These are phyloP conservation scores for Leishmania amazonensis DNA, from an alignment of 208 protist species.

Conservation along the genomic window DNA sequence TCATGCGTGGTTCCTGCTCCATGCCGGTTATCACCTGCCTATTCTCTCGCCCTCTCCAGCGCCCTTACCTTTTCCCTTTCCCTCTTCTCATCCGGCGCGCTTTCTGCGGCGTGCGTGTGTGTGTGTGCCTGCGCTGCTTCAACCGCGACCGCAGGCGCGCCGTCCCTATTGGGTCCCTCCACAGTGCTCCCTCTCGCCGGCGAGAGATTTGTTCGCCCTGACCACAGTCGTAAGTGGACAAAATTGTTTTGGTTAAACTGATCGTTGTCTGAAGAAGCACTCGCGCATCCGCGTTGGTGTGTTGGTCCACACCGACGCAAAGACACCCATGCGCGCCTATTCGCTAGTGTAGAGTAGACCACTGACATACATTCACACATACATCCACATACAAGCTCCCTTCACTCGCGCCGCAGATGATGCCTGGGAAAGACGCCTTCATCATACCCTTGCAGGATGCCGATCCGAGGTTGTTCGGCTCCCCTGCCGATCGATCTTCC, in stretches of 20 bases:
- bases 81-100: background rate
- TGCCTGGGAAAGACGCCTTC: constrained; percentile 5
- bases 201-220: background rate
- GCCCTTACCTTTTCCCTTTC: constrained; percentile 1
- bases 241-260: background rate
- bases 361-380: background rate
- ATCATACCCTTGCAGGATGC: constrained; percentile 33
- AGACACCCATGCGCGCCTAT: background rate
- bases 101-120: background rate
- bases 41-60: background rate
- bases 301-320: background rate
- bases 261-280: background rate
- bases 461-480: constrained; percentile 19
- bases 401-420: background rate
- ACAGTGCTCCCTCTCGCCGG: background rate
- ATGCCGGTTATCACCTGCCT: background rate
- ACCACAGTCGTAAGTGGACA: background rate
- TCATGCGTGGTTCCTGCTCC: background rate
- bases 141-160: background rate
- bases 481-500: background rate
- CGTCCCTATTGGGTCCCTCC: background rate
- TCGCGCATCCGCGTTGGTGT: background rate
- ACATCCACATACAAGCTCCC: background rate
- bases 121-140: background rate
- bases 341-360: background rate